Base-by-base conservation (phyloP, 768 basidiomycete genomes). In the Pisolithus orientalis region DNA sequence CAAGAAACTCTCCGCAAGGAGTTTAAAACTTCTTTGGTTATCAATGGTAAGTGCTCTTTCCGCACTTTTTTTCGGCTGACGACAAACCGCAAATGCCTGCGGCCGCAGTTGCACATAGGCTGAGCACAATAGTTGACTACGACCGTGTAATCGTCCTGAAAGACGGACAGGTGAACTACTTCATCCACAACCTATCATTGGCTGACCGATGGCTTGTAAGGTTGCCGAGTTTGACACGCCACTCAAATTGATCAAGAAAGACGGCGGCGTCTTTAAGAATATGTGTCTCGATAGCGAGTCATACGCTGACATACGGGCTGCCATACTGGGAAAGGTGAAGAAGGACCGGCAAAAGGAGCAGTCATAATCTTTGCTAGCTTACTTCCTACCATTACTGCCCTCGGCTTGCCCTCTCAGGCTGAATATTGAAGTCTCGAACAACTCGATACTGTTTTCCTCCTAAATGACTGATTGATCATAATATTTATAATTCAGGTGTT, bases 1-100 rank as follows among this genome's bases (percentile, higher is more conserved):
- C 93, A 95, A 63, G 74, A 80, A 29, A 87, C 92, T 1, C 94
- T 96, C 44, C 75, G 92, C 7, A 84, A 87, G 58, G 90, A 94
- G 60, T 95, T 95, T 64, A 80, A 74, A 6, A 76, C 82, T 40
- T 87, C 84, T 7, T 70, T 92, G 39, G 65, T 93, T 42, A 63
- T 93, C 45, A 90, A 87, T 5, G 79, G 87, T 86, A 58, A 7
- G 80, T 70, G 5, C 28, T 39, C 31, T 40, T 52, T 11, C 32
- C 6, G 9, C 14, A 3, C 24, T 13, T 24, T 21, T 21, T n/a
- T 39, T 13, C 6, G 31, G 34, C 32, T 54, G 14, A 8, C 5
- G 56, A 49, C 56, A 16, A 29, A n/a, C 16, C 5, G 5, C 5
- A 32, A 17, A 21, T 24, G 8, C 46, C 44, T 38, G 24, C 39